Evolutionary conservation across 2,329 filamentous ascomycete species (phyloP).

Genomic region (Aspergillus fumigatus): DNA sequence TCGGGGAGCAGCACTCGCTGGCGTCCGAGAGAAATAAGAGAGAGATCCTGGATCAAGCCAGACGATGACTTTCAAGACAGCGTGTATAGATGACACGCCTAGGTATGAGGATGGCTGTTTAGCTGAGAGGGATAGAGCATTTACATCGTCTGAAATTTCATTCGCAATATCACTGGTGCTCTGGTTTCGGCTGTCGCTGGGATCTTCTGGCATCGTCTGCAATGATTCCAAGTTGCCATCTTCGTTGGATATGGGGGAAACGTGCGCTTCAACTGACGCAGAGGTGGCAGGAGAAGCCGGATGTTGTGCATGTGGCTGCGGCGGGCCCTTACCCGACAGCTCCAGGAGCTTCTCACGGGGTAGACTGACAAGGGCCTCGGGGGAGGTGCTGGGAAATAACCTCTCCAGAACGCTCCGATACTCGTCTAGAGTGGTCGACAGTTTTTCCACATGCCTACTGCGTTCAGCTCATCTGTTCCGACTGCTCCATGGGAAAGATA

Average conservation of each 20-base stretch:
- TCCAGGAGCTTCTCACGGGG: conserved; percentile 57
- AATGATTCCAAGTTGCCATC: conserved; percentile 56
- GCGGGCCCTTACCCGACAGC: conserved; percentile 40
- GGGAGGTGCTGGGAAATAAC: conserved; percentile 57
- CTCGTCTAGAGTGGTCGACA: conserved; percentile 63
- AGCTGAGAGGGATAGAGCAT: conserved; percentile 60
- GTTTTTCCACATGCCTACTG: conserved; percentile 47
- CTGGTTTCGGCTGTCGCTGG: conserved; percentile 38
- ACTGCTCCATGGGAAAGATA: background rate
- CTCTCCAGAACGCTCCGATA: conserved; percentile 59
- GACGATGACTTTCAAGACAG: conserved; percentile 66
- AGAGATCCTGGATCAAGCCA: conserved; percentile 50
- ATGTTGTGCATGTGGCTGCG: conserved; percentile 31
- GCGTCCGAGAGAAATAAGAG: conserved; percentile 44
- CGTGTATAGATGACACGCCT: conserved; percentile 70
- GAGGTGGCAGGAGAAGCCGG: conserved; percentile 44
- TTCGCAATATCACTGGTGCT: conserved; percentile 53
- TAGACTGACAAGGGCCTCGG: conserved; percentile 49
- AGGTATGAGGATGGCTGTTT: conserved; percentile 63
- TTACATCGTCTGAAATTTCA: conserved; percentile 66
- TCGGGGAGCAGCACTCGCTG: conserved; percentile 15
- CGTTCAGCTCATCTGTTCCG: background rate
- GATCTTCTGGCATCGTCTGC: conserved; percentile 69
- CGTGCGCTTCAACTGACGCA: conserved; percentile 41
- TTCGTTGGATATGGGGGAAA: conserved; percentile 41